A percentile compares a stretch with the other conserved stretches of the same genome.
Evolutionary conservation across 768 basidiomycete species (phyloP).

Genomic region (Tricholoma bakamatsutake): DNA sequence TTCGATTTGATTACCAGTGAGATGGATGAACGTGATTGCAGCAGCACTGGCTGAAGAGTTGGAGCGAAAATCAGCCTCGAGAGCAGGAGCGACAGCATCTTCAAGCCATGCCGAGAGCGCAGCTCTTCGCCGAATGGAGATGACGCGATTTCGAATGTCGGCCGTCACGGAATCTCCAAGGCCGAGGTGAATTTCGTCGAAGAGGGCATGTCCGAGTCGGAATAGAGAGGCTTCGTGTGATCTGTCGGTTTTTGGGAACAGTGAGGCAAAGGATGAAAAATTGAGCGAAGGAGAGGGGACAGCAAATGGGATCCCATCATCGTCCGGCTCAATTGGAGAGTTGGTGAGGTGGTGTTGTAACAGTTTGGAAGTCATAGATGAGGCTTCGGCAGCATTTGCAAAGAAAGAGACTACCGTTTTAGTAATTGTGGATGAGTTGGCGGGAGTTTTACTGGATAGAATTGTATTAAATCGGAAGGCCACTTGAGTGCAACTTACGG

Average conservation of each 20-base stretch:
- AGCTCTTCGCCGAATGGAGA: constrained; percentile 64
- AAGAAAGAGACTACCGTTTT: constrained; percentile 43
- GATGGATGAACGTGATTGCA: constrained; percentile 61
- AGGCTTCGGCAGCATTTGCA: constrained; percentile 24
- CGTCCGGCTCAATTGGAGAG: constrained; percentile 66
- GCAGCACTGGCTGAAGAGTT: constrained; percentile 37
- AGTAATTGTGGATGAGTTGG: constrained; percentile 59
- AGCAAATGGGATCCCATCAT: constrained; percentile 65
- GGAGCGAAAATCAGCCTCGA: constrained; percentile 60
- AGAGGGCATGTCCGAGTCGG: constrained; percentile 83
- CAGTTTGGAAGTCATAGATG: constrained; percentile 49
- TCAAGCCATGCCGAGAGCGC: constrained; percentile 85
- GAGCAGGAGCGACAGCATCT: constrained; percentile 56
- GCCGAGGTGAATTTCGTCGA: constrained; percentile 73
- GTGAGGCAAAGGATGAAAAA: constrained; percentile 71
- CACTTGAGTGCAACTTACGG: constrained; percentile 36
- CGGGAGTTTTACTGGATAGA: constrained; percentile 38
- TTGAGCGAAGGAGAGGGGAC: constrained; percentile 55
- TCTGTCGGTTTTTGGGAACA: constrained; percentile 67
- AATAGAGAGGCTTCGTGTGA: constrained; percentile 77
- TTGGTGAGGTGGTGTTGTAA: constrained; percentile 73
- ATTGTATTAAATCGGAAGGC: constrained; percentile 2
- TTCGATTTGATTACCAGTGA: constrained; percentile 87
- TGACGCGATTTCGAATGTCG: constrained; percentile 58
- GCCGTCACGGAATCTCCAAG: constrained; percentile 48